Base-by-base conservation (phyloP, 179 eudicot genomes). In the Patellifolia procumbens region DNA sequence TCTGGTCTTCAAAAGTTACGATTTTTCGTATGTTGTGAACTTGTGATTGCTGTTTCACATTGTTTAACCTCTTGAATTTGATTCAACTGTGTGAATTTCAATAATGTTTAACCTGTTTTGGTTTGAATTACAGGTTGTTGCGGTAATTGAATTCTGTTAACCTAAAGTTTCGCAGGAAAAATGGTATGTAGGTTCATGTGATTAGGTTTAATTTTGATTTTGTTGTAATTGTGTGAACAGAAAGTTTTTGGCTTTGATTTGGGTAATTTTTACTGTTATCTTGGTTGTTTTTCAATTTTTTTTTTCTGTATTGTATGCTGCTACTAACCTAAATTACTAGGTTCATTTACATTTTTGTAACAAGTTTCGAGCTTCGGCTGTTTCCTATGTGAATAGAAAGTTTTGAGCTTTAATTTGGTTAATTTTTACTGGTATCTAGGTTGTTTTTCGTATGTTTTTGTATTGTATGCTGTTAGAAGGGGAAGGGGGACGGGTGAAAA, bases 121-220 rank as follows among this genome's bases (percentile, higher is more conserved):
- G 32, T 59, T 63, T 73, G 72, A 34, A 69, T 73, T 22, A 15
- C 52, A 74, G 74, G 76, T 48, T 7, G 20, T 59, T 28, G 71
- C 61, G 69, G 59, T 42, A 48, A 39, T 51, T 49, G n/a, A 32
- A 10, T n/a, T 35, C 42, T 8, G 67, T 7, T 31, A 49, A 31
- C 60, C 37, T 60, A 29, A 35, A 69, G 37, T 34, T 2, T 68
- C 20, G 26, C 22, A 4, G 74, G 17, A 72, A 76, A 35, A 19
- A 81, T 81, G 83, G 83, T 81, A 35, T 70, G 80, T 76, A 32
- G 43, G 34, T 45, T 70, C 22, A 29, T 69, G 0, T 48, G 26
- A 28, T 48, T 48, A 70, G 73, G 29, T 49, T 49, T 31, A 1
- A 7, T 13, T 26, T 48, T 70, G 0, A 7, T 39, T 66, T 12